Conservation (phyloP, 495 filamentous ascomycete species). For the Neurospora sublineolata region DNA sequence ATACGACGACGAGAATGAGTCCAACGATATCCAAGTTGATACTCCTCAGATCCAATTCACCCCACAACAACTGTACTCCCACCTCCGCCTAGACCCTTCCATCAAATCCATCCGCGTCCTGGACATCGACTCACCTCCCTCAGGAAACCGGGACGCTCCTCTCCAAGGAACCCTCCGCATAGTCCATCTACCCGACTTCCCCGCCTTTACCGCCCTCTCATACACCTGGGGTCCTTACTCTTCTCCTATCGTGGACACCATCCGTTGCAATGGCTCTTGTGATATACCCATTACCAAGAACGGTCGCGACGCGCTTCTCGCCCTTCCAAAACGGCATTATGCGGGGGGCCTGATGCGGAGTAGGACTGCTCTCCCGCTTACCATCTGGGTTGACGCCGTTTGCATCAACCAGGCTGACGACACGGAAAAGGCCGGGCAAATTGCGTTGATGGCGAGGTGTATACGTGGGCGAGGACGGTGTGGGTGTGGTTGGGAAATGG, state of each 20-base stretch:
- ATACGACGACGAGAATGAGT: neutral
- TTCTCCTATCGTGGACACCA: neutral
- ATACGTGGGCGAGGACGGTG: neutral
- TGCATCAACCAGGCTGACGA: neutral
- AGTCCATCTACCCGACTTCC: conserved; percentile 4
- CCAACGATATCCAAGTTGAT: neutral
- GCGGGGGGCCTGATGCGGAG: neutral
- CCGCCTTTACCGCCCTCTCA: conserved; percentile 9
- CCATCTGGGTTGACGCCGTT: neutral
- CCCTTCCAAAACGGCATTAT: neutral
- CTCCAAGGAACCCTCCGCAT: neutral
- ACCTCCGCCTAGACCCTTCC: neutral
- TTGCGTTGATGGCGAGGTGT: neutral
- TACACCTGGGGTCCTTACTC: conserved; percentile 10
- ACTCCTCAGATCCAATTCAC: neutral
- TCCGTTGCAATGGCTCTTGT: neutral
- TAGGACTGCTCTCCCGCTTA: neutral
- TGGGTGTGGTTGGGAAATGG: neutral
- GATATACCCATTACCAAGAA: neutral
- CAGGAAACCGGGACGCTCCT: neutral
- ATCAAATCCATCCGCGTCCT: conserved; percentile 4
- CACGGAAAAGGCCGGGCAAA: neutral
- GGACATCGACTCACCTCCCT: conserved; percentile 1
- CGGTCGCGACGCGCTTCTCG: neutral
- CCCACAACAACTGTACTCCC: neutral